Conservation (phyloP, 2,329 filamentous ascomycete species). For the Fusarium pseudocircinatum region DNA sequence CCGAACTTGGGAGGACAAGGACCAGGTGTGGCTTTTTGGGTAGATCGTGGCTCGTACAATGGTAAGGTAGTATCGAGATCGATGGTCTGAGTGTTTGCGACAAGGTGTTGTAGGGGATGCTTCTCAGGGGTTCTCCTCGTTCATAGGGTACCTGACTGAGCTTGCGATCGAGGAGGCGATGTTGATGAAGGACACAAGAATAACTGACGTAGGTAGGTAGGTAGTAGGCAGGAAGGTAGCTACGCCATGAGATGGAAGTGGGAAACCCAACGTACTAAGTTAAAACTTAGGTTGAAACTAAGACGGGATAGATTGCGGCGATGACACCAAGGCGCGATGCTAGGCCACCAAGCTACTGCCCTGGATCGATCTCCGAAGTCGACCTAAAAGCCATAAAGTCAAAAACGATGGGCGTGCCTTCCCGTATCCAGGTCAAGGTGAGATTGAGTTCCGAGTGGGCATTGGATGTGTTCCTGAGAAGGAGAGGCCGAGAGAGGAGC, state of each 20-base stretch:
- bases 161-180: constrained; percentile 5
- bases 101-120: neutral
- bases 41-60: constrained; percentile 15
- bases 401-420: constrained; percentile 9
- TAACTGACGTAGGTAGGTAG: constrained; percentile 5
- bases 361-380: constrained; percentile 9
- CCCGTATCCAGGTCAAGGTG: neutral
- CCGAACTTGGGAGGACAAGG: constrained; percentile 29
- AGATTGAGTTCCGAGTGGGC: neutral
- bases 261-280: constrained; percentile 4
- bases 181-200: constrained; percentile 29
- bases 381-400: constrained; percentile 2
- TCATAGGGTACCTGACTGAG: neutral
- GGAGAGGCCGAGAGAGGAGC: neutral
- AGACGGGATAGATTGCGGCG: constrained; percentile 22
- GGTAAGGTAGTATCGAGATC: neutral
- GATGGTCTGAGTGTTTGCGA: neutral
- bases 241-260: constrained; percentile 22
- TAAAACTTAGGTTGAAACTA: constrained; percentile 23
- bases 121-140: neutral
- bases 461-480: neutral
- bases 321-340: constrained; percentile 34
- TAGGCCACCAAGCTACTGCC: constrained; percentile 19
- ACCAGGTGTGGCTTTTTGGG: constrained; percentile 21
- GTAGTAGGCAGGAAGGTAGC: neutral